These are phyloP conservation scores for Monosporascus sp. DNA, from an alignment of 2,329 filamentous ascomycete species.

Conservation along the genomic window DNA sequence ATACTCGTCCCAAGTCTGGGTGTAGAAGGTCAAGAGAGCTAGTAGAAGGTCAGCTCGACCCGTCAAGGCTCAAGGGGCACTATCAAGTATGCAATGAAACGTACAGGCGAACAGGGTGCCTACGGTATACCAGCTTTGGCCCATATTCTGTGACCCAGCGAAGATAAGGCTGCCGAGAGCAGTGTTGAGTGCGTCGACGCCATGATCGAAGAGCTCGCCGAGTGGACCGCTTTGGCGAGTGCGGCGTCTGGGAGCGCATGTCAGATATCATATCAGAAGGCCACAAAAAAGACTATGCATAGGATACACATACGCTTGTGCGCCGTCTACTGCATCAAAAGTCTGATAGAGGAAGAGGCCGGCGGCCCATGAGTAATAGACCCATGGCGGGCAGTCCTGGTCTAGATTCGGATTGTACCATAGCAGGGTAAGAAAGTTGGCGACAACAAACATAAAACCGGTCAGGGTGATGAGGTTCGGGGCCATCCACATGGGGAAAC, in stretches of 20 bases:
- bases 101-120: slow-evolving; percentile 75
- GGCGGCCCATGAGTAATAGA: slow-evolving; percentile 86
- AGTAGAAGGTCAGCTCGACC: slow-evolving; percentile 7
- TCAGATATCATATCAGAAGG: slow-evolving; percentile 4
- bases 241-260: slow-evolving; percentile 54
- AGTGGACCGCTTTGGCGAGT: slow-evolving; percentile 90
- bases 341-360: slow-evolving; percentile 96
- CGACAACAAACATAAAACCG: slow-evolving; percentile 83
- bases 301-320: slow-evolving; percentile 67
- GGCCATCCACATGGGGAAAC: slow-evolving; percentile 95
- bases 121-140: slow-evolving; percentile 86
- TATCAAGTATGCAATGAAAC: slow-evolving; percentile 21
- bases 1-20: slow-evolving; percentile 99
- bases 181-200: slow-evolving; percentile 94
- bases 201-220: slow-evolving; percentile 95
- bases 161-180: slow-evolving; percentile 91
- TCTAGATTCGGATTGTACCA: slow-evolving; percentile 96
- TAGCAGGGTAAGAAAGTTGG: slow-evolving; percentile 84
- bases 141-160: slow-evolving; percentile 85
- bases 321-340: slow-evolving; percentile 93
- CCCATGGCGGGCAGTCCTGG: slow-evolving; percentile 89
- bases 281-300: not conserved
- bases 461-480: slow-evolving; percentile 82
- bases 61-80: not conserved
- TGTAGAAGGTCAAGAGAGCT: slow-evolving; percentile 93